Base-by-base conservation (phyloP, 1,139 yeast genomes). In the Pichia sp. region DNA sequence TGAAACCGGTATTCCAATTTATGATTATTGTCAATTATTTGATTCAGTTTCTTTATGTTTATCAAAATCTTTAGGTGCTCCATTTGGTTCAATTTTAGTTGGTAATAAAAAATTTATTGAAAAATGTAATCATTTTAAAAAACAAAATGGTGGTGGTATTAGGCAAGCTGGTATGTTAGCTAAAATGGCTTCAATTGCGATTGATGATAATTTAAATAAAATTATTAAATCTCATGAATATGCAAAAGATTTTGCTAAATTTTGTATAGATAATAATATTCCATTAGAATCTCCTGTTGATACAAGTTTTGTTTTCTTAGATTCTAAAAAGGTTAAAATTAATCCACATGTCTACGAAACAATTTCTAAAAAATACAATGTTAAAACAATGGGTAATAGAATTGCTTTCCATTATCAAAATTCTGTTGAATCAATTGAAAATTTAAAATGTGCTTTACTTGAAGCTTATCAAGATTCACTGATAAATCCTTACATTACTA, bases 121-220 rank as follows among this genome's bases (percentile, higher is more conserved):
- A 59, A 83, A 81, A 62, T 90, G 95, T 42, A 83, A 82, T 63
- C 95, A 90, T 71, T 85, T 89, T 71, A 83, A 87, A 61, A 90
- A 90, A 67, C 97, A 90, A 69, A 82, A 81, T 61, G 97, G 97
- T 61, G 97, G 97, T 59, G 97, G 97, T 55, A 79, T 90, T 54
- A 78, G 97, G 66, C 97, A 90, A 67, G 75, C 86, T 34, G 97
- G 97, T 53, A 71, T 87, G 67, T 73, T 90, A 66, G 75, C 95
- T 8, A 73, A 81, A 42, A 90, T 92, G 86, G 97, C 96, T 11
- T 68, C 75, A 33, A 75, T 76, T 46, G 95, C 96, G 32, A 74
- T 90, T 50, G 84, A 86, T 53, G 82, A 84, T 56, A 86, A 86
- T 62, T 80, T 86, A 70, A 69, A 77, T 36, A 75, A 83, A 65